These are phyloP conservation scores for Priceomyces melissophilus DNA, from an alignment of 805 yeast species.

Conservation along the genomic window DNA sequence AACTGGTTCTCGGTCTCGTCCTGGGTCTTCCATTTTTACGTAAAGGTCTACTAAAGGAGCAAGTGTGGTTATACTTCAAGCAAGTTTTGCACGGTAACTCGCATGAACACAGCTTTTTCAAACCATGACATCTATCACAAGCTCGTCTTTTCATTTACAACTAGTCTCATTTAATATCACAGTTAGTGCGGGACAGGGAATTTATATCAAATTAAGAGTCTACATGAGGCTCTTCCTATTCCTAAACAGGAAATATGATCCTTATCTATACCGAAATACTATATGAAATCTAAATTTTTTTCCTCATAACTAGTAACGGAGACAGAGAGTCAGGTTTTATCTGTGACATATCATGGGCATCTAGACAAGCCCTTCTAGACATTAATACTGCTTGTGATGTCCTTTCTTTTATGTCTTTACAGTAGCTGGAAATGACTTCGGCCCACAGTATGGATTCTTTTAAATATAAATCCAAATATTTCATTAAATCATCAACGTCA, in stretches of 20 bases:
- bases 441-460: constrained; percentile 9
- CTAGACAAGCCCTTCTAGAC: constrained; percentile 23
- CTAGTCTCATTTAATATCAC: too few species aligned
- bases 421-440: constrained; percentile 9
- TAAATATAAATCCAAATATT: constrained; percentile 10
- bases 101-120: constrained; percentile 21
- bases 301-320: constrained; percentile 14
- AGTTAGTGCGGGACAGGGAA: too few species aligned
- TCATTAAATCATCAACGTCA: constrained; percentile 12
- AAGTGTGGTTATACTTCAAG: constrained; percentile 4
- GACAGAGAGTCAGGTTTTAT: constrained; percentile 12
- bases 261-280: too few species aligned
- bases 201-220: too few species aligned
- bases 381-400: constrained; percentile 17
- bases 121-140: constrained; percentile 24
- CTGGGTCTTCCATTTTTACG: constrained; percentile 20
- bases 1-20: background rate
- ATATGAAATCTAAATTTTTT: too few species aligned
- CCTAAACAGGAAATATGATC: too few species aligned
- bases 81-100: constrained; percentile 18
- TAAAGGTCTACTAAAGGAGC: constrained; percentile 13
- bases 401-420: constrained; percentile 9
- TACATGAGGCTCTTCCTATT: too few species aligned
- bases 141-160: constrained; percentile 14
- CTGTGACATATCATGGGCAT: constrained; percentile 20